Evolutionary conservation across 192 early-diverging fungal genomes (phyloP).

Genomic region (Backusella sp.): DNA sequence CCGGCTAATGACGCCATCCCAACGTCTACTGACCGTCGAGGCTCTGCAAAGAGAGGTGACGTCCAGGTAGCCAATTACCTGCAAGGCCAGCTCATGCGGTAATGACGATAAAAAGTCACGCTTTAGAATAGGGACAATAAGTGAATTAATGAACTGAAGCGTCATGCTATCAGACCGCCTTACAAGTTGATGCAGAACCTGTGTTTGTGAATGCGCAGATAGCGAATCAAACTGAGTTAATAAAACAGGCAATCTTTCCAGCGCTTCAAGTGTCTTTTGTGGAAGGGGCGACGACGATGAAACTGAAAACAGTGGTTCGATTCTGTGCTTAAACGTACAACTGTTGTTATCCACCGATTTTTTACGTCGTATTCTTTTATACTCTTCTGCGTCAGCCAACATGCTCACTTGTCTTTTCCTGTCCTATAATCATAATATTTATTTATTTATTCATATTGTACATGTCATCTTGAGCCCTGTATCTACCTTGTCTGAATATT

Average conservation of each 20-base stretch:
- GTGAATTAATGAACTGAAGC: constrained; percentile 82
- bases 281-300: not conserved
- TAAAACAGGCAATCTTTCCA: not conserved
- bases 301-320: not conserved
- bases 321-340: not conserved
- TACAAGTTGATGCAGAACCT: not conserved
- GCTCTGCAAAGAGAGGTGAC: constrained; percentile 72
- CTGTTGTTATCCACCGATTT: not conserved
- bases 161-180: constrained; percentile 30
- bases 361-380: not conserved
- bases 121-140: constrained; percentile 83
- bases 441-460: not conserved
- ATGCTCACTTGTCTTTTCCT: not conserved
- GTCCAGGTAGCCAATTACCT: constrained; percentile 85
- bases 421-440: not conserved
- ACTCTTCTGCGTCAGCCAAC: not conserved
- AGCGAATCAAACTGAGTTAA: not conserved
- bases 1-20: constrained; percentile 76
- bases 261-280: not conserved
- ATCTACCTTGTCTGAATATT: constrained; percentile 1
- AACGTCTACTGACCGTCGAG: constrained; percentile 72
- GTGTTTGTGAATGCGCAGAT: not conserved
- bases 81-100: constrained; percentile 68
- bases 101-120: constrained; percentile 82
- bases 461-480: not conserved